phyloP scores from a whole-genome alignment of 257 asterid species.

The Plantago elongata region DNA sequence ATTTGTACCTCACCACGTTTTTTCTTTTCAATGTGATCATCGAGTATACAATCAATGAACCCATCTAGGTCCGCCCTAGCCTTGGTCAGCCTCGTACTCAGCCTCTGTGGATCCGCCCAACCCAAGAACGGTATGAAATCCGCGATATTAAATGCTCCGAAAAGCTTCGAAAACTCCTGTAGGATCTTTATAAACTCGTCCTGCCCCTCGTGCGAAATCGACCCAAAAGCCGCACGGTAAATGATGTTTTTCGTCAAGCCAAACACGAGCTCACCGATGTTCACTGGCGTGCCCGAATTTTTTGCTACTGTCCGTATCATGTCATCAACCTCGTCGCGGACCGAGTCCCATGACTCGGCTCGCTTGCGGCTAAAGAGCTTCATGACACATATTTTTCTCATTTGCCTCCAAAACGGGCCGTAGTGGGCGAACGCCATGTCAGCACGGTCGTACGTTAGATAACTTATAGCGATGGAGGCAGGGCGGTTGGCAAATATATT shows the following conservation, averaged over 20 bases:
- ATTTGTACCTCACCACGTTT: constrained; percentile 19
- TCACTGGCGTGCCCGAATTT: constrained; percentile 37
- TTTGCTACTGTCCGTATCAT: constrained; percentile 38
- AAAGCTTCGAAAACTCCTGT: constrained; percentile 72
- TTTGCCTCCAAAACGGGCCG: constrained; percentile 96
- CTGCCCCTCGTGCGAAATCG: constrained; percentile 59
- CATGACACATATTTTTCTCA: constrained; percentile 85
- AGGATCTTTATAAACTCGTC: constrained; percentile 61
- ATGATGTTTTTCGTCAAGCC: constrained; percentile 64
- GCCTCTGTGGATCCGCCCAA: constrained; percentile 66
- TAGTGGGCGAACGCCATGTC: constrained; percentile 95
- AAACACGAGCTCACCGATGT: constrained; percentile 75
- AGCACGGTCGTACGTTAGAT: constrained; percentile 73
- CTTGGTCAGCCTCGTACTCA: constrained; percentile 36
- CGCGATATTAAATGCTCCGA: constrained; percentile 75
- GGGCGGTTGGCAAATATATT: constrained; percentile 87
- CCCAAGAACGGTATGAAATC: constrained; percentile 69
- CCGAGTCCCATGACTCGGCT: constrained; percentile 96
- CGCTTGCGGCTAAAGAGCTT: constrained; percentile 81
- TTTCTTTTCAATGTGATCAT: constrained; percentile 55
- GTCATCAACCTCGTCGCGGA: constrained; percentile 68
- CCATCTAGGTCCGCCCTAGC: constrained; percentile 76
- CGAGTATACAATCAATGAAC: constrained; percentile 62
- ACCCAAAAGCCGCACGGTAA: constrained; percentile 83
- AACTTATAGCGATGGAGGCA: constrained; percentile 60